Percentiles rank a stretch among this genome's conserved stretches.
These are phyloP conservation scores for Houttuynia cordata DNA, from an alignment of 164 flowering plant genomes.

Conservation along the genomic window DNA sequence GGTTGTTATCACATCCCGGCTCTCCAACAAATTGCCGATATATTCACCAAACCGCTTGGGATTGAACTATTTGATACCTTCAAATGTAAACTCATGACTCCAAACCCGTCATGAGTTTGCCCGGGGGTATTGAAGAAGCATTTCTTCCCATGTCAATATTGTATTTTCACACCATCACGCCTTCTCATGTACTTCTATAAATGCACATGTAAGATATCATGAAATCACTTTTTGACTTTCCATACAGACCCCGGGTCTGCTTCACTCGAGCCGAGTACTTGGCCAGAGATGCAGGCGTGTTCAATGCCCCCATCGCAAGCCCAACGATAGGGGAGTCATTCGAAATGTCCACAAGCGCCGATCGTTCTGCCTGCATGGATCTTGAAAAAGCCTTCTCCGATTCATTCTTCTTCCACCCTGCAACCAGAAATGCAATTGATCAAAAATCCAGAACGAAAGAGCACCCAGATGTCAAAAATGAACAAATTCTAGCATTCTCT, in stretches of 20 bases:
- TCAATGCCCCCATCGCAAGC: slow-evolving; percentile 37
- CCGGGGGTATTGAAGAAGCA: too few species aligned
- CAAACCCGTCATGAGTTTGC: too few species aligned
- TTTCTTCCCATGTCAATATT: too few species aligned
- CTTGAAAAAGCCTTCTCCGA: slow-evolving; percentile 37
- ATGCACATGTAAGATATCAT: too few species aligned
- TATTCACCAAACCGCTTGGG: too few species aligned
- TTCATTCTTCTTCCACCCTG: slow-evolving; percentile 41
- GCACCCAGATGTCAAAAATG: neutral
- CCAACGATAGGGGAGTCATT: slow-evolving; percentile 93
- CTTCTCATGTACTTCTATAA: too few species aligned
- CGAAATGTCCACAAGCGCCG: slow-evolving; percentile 60
- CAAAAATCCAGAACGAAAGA: neutral
- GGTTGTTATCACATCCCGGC: too few species aligned
- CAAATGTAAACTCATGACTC: too few species aligned
- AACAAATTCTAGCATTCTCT: neutral
- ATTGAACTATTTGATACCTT: too few species aligned
- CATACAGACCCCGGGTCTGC: slow-evolving; percentile 73
- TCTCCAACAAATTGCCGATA: too few species aligned
- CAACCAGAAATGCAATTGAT: neutral
- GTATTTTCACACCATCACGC: too few species aligned
- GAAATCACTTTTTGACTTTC: too few species aligned
- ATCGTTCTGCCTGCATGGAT: slow-evolving; percentile 28
- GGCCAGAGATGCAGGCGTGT: slow-evolving; percentile 52
- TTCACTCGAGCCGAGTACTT: slow-evolving; percentile 24